Evolutionary conservation across 352 stramenopile genomes (phyloP), one percentile per base, ranked within the genome.

Genomic region (Globisporangium spinosum): DNA sequence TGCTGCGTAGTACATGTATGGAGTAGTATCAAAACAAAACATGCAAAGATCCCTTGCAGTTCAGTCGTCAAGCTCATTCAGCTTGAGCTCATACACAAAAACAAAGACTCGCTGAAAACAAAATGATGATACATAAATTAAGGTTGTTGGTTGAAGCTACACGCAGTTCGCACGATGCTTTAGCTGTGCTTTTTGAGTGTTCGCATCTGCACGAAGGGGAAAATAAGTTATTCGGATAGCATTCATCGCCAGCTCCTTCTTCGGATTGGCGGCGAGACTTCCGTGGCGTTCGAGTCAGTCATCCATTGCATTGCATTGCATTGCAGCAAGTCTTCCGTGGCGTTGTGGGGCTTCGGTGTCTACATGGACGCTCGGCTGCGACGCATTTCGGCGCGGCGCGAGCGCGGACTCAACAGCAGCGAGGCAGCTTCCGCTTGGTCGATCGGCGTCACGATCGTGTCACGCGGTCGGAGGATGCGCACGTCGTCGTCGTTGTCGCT

Each of bases 391-490:
- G 43, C 49, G 35, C 49, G 43, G 8, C 45, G 61, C 47, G 22
- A 47, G 27, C 58, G 58, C 15, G 58, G 58, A 56, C 58, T 64
- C 25, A 59, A 27, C 54, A 40, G 25, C 27, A 25, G 54, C 15
- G 40, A 12, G 9, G 13, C 53, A 13, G 22, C 35, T 35, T 49
- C 29, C 1, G 13, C 15, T 12, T 3, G 35, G 29, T 68, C 65
- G 45, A 83, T 69, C 6, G 69, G 69, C 6, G 61, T 81, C 63
- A 83, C 76, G 25, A 80, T 49, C 6, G 74, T 85, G 62, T 85
- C 77, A 8, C 70, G 53, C 17, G 77, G 77, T 1, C 76, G 67
- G 62, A 85, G 70, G 43, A 82, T 58, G 43, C 75, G 67, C 9
- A 85, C 74, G 47, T 74, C 62, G 38, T 82, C 70, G 4, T 60